Evolutionary conservation across 78 protist species (phyloP).

Genomic region (Blattamonas nauphoetae): DNA sequence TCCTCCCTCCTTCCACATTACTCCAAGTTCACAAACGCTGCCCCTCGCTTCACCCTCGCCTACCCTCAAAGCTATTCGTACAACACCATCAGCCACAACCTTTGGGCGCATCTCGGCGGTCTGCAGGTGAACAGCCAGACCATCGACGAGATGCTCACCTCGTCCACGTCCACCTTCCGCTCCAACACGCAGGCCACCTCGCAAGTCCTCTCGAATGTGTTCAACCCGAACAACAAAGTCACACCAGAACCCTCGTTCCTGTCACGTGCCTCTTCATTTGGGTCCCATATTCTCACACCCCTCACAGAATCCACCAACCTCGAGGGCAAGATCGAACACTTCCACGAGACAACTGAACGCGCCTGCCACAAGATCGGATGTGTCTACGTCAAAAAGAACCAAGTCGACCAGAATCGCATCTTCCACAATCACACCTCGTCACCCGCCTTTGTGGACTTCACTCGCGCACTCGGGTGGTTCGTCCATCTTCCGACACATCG

Average conservation of each 20-base stretch:
- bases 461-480: constrained; percentile 66
- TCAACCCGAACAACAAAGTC: constrained; percentile 14
- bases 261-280: background rate
- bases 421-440: constrained; percentile 37
- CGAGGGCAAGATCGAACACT: constrained; percentile 38
- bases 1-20: background rate
- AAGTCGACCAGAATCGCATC: constrained; percentile 62
- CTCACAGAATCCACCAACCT: background rate
- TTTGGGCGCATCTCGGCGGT: constrained; percentile 26
- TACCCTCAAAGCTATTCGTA: background rate
- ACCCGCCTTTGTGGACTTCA: constrained; percentile 50
- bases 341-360: background rate
- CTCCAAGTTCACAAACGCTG: background rate
- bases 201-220: background rate
- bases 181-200: background rate
- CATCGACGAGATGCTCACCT: background rate
- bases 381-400: constrained; percentile 72
- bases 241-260: background rate
- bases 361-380: constrained; percentile 64
- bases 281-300: background rate
- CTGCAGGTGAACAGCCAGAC: background rate
- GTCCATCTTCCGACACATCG: constrained; percentile 46
- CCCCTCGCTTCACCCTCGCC: background rate
- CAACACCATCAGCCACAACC: constrained; percentile 7
- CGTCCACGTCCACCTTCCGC: constrained; percentile 7